Evolutionary conservation across 2,329 filamentous ascomycete species (phyloP), one percentile per base, ranked within the genome.

Genomic region (Exophiala phaeomuriformis): DNA sequence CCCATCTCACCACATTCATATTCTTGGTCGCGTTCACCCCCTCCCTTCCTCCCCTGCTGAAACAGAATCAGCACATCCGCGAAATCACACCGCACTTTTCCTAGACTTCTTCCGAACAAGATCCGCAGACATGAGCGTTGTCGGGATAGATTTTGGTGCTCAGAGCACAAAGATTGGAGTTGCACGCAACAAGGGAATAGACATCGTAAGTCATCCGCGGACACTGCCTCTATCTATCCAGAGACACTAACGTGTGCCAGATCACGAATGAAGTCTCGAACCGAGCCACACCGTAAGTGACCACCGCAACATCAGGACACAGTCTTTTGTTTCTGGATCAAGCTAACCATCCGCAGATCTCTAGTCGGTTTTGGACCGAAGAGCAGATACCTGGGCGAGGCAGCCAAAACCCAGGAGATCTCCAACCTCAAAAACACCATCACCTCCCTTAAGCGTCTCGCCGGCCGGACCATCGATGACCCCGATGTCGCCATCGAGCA

Each of bases 361-460:
- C 79, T 98, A 63, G 93, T 98, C 66, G 90, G 89, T 67, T 98
- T 98, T 73, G 89, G 90, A 56, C 86, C 89, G 70, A 95, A 95
- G 77, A 84, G 82, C 72, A 87, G 93, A 77, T 95, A 94, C 71
- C 81, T 98, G 62, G 93, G 93, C 63, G 93, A 98, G 77, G 75
- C 88, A 53, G 93, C 93, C 64, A 97, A 97, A 83, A 97, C 91
- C 64, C 91, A 96, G 77, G 93, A 98, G 76, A 94, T 95, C 70
- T 95, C 91, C 68, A 98, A 98, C 80, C 83, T 97, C 68, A 98
- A 97, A 80, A 98, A 98, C 81, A 98, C 93, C 64, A 88, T 98
- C 75, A 79, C 83, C 71, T 90, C 83, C 63, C 81, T 98, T 67
- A 95, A 95, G 78, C 88, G 93, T 67, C 84, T 98, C 65, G 86